Base-by-base conservation (phyloP, 1,139 yeast genomes). In the Diutina mesorugosa region DNA sequence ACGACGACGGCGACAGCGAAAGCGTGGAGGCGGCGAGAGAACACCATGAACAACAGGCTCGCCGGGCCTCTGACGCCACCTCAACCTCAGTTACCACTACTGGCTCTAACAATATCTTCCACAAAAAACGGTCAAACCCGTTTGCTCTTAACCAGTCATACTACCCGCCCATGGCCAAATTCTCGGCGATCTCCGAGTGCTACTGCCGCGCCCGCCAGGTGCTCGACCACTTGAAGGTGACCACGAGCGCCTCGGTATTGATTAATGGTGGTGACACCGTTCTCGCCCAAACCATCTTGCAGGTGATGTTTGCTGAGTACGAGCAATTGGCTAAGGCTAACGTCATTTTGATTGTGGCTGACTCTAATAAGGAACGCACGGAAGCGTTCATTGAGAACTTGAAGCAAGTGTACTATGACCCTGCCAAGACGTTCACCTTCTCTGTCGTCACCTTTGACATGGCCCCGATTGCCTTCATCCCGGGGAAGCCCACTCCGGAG, bases 231-330 rank as follows among this genome's bases (percentile, higher is more conserved):
- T 60, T 66, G 32, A 48, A 55, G 46, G 61, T 21, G 57, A 63
- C 30, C 58, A 61, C 47, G 68, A 69, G 54, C 12, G 62, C 63
- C 12, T 72, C 68, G 54, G 62, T 76, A 9, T 64, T 76, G 54
- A 72, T 76, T 56, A 75, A 76, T 61, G 80, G 80, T 12, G 80
- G 73, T 5, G 79, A 76, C 59, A 74, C 80, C 7, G 66, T 67
- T 56, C 61, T 75, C 45, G 79, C 78, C 0, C 62, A 64, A 55
- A 74, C 78, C 1, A 57, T 76, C 7, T 59, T 73, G 5, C 80
- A 76, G 59, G 47, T 71, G 4, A 59, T 72, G 54, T 72, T 71
- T 60, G 52, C 57, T 4, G 55, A 57, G n/a, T 57, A 60, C 41
- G 53, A 50, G 9, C 14, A 30, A 14, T 63, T 72, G 58, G 62